phyloP scores from a whole-genome alignment of 2,329 filamentous ascomycete species.

The Parastagonospora nodorum region DNA sequence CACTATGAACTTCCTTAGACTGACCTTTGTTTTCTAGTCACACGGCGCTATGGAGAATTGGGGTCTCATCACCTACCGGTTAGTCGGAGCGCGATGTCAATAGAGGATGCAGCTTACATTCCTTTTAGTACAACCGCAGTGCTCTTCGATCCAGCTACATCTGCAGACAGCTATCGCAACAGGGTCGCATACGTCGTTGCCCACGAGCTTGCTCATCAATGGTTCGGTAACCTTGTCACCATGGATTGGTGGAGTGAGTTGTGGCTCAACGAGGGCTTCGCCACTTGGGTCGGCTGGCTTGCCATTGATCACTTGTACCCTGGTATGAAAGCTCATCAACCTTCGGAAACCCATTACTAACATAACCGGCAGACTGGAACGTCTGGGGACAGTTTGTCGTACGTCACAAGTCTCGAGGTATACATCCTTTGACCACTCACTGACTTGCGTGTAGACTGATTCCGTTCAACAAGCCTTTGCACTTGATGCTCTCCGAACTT shows the following conservation, averaged over 20 bases:
- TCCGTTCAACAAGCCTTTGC: constrained; percentile 89
- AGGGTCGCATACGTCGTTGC: constrained; percentile 95
- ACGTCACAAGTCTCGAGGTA: constrained; percentile 63
- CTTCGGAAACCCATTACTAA: constrained; percentile 6
- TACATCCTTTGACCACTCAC: constrained; percentile 32
- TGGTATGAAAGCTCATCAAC: constrained; percentile 45
- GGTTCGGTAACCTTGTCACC: constrained; percentile 93
- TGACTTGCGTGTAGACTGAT: constrained; percentile 69
- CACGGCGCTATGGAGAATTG: constrained; percentile 97
- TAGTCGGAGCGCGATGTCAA: constrained; percentile 1
- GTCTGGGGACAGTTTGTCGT: constrained; percentile 96
- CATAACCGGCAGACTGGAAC: constrained; percentile 74
- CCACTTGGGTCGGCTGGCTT: constrained; percentile 97
- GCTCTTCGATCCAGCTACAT: constrained; percentile 91
- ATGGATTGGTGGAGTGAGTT: constrained; percentile 95
- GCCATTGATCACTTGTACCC: constrained; percentile 90
- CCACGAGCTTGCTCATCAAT: constrained; percentile 96
- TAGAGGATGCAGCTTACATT: constrained; percentile 6
- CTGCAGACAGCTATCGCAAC: constrained; percentile 89
- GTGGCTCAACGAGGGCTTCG: constrained; percentile 96
- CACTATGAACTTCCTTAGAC: constrained; percentile 26
- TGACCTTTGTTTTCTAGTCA: constrained; percentile 56
- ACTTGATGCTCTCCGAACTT: constrained; percentile 86
- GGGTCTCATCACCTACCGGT: constrained; percentile 92
- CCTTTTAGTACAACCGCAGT: constrained; percentile 75